Evolutionary conservation across 202 grass and related monocot species (phyloP).

Genomic region (Cymbopogon flexuosus): DNA sequence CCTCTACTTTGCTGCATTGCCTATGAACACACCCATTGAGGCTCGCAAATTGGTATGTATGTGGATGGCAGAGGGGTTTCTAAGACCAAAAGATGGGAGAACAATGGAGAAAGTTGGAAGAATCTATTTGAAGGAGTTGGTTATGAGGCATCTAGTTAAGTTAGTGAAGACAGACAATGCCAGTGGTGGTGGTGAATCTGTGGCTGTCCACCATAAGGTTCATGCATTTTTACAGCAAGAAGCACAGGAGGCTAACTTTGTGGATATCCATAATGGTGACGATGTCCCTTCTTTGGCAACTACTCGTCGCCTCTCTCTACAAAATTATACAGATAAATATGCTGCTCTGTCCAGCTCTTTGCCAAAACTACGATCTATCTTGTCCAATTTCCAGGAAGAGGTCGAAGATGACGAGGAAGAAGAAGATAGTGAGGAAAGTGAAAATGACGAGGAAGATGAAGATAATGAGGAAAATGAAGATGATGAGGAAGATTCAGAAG

Average conservation of each 20-base stretch:
- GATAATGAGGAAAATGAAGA: background rate
- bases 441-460: background rate
- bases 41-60: background rate
- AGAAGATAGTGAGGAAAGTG: background rate
- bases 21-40: background rate
- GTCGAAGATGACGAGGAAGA: background rate
- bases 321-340: constrained; percentile 34
- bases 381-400: constrained; percentile 33
- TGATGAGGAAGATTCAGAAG: background rate
- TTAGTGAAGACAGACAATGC: background rate
- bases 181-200: background rate
- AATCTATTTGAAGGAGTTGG: constrained; percentile 28
- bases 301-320: constrained; percentile 34
- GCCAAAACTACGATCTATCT: constrained; percentile 38
- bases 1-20: constrained; percentile 40
- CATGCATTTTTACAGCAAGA: constrained; percentile 33
- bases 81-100: background rate
- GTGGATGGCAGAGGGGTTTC: constrained; percentile 45
- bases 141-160: constrained; percentile 29
- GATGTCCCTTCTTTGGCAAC: background rate
- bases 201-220: constrained; percentile 22
- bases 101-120: constrained; percentile 19
- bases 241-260: constrained; percentile 42
- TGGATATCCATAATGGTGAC: constrained; percentile 32
- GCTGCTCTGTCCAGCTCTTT: background rate